These are phyloP conservation scores for Hevea brasiliensis DNA, from an alignment of 345 rosid genomes.

Conservation along the genomic window DNA sequence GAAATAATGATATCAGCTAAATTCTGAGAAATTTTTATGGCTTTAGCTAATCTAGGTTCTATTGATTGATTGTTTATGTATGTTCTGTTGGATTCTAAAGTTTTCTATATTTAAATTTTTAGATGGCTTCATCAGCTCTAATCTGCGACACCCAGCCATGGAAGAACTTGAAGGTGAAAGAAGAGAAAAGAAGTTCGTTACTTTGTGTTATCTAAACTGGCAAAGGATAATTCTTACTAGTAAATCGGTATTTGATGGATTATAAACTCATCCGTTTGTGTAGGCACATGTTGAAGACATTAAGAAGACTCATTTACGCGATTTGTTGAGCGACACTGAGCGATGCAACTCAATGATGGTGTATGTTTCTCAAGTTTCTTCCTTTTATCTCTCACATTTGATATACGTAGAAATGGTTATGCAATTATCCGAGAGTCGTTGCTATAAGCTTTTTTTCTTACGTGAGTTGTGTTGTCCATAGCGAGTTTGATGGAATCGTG, in stretches of 20 bases:
- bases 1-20: background rate
- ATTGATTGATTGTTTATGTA: background rate
- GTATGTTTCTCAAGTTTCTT: conserved; percentile 41
- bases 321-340: conserved; percentile 61
- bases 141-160: conserved; percentile 72
- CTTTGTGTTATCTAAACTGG: background rate
- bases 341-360: conserved; percentile 75
- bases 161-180: conserved; percentile 80
- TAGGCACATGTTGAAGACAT: conserved; percentile 75
- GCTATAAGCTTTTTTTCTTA: background rate
- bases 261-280: background rate
- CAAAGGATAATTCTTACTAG: background rate
- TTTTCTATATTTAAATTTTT: background rate
- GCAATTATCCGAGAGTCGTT: too few species aligned
- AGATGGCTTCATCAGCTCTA: conserved; percentile 67
- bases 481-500: conserved; percentile 73
- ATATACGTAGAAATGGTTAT: too few species aligned
- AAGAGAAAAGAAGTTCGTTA: background rate
- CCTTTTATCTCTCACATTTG: background rate
- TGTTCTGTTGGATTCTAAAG: background rate
- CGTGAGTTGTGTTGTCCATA: conserved; percentile 15
- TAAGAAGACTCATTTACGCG: conserved; percentile 75
- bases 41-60: background rate
- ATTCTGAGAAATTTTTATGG: background rate
- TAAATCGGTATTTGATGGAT: background rate